These are phyloP conservation scores for Metschnikowia vanudenii DNA, from an alignment of 805 yeast genomes.

Conservation along the genomic window DNA sequence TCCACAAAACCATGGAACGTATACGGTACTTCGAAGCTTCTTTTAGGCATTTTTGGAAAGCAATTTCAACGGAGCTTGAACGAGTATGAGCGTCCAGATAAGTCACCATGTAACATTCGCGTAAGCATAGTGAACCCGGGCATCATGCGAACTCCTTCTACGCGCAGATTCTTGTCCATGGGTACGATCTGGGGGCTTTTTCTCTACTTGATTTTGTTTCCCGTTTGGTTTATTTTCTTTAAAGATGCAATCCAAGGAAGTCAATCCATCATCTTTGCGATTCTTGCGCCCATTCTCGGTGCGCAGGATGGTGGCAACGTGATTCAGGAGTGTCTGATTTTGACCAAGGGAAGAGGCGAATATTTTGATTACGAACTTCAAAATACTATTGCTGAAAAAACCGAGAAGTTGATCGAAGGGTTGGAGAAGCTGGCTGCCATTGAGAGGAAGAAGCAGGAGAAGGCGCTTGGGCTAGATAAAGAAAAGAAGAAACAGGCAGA, in stretches of 20 bases:
- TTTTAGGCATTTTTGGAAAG: conserved; percentile 70
- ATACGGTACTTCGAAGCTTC: conserved; percentile 79
- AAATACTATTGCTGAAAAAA: conserved; percentile 55
- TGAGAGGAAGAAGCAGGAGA: conserved; percentile 49
- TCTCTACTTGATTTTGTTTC: conserved; percentile 64
- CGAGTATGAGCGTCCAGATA: conserved; percentile 63
- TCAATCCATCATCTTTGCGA: conserved; percentile 68
- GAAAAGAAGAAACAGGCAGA: conserved; percentile 21
- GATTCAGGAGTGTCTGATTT: conserved; percentile 68
- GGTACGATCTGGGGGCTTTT: conserved; percentile 68
- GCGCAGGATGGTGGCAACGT: conserved; percentile 64
- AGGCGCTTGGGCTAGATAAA: conserved; percentile 21
- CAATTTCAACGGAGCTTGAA: conserved; percentile 71
- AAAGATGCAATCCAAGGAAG: conserved; percentile 78
- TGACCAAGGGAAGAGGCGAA: conserved; percentile 59
- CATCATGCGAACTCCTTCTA: conserved; percentile 81
- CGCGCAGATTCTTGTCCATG: conserved; percentile 72
- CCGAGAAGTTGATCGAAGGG: conserved; percentile 53
- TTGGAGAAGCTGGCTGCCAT: conserved; percentile 73
- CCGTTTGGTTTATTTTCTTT: conserved; percentile 77
- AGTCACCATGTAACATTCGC: conserved; percentile 65
- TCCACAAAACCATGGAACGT: conserved; percentile 64
- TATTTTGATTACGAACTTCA: conserved; percentile 62
- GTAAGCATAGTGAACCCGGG: conserved; percentile 89
- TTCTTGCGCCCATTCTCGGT: conserved; percentile 69